phyloP scores from a whole-genome alignment of 495 filamentous ascomycete genomes.

The Thermothielavioides terrestris region DNA sequence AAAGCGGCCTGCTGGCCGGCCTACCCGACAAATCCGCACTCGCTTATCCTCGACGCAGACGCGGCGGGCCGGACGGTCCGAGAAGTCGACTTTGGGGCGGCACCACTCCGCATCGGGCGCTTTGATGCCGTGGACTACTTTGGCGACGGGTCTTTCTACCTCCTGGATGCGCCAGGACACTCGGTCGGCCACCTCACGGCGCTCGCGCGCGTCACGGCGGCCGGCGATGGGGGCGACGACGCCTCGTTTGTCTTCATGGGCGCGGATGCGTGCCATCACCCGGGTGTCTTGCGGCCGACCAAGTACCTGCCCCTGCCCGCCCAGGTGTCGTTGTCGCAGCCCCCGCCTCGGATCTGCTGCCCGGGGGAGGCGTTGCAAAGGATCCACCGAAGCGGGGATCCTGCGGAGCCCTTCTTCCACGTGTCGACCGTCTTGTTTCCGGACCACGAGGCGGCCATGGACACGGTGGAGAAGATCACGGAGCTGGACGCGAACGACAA shows the following conservation, averaged over 20 bases:
- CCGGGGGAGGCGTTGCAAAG: background rate
- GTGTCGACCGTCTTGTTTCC: too few species aligned
- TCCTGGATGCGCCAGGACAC: slow-evolving; percentile 45
- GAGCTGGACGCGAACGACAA: too few species aligned
- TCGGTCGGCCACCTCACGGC: slow-evolving; percentile 44
- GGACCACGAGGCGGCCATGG: too few species aligned
- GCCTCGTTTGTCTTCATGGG: background rate
- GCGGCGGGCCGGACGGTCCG: slow-evolving; percentile 12
- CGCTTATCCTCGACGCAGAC: slow-evolving; percentile 30
- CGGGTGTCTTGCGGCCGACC: background rate
- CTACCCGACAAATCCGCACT: slow-evolving; percentile 36
- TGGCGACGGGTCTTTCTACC: slow-evolving; percentile 47
- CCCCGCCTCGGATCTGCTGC: background rate
- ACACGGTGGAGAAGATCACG: too few species aligned
- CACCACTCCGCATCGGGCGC: slow-evolving; percentile 29
- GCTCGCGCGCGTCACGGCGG: slow-evolving; percentile 40
- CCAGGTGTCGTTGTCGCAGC: background rate
- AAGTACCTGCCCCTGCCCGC: background rate
- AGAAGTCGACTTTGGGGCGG: background rate
- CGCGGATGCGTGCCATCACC: background rate
- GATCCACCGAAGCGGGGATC: too few species aligned
- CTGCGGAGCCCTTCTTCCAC: too few species aligned
- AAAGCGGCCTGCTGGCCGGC: slow-evolving; percentile 36
- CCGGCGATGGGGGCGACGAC: too few species aligned
- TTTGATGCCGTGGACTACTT: slow-evolving; percentile 50